Conservation (phyloP, 495 filamentous ascomycete genomes). For the Penicillium argentinense region DNA sequence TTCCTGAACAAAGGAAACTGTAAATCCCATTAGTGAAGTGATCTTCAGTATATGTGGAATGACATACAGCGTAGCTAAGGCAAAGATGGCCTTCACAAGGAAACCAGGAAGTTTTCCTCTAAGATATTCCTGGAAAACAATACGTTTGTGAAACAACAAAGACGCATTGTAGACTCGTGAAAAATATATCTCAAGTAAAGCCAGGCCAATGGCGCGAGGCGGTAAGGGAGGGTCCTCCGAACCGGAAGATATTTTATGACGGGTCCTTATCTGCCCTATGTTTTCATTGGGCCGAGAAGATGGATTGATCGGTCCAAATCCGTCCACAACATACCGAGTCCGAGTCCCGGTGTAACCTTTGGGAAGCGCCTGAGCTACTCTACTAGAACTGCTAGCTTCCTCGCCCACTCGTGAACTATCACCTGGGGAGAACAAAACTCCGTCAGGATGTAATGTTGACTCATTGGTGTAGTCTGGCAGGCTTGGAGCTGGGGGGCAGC, state of each 20-base stretch:
- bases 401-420: too few species aligned
- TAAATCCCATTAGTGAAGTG: neutral
- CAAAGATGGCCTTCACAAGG: neutral
- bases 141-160: conserved; percentile 3
- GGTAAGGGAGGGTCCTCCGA: conserved; percentile 1
- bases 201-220: conserved; percentile 1
- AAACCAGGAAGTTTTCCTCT: neutral
- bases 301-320: too few species aligned
- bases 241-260: too few species aligned
- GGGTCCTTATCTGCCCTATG: neutral
- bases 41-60: neutral
- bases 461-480: too few species aligned
- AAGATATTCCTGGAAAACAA: conserved; percentile 5
- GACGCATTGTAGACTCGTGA: conserved; percentile 6
- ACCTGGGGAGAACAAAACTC: too few species aligned
- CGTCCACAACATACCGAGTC: too few species aligned
- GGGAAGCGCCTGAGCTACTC: too few species aligned
- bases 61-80: conserved; percentile 5
- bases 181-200: conserved; percentile 8
- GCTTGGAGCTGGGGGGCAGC: too few species aligned
- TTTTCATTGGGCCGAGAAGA: neutral
- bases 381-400: too few species aligned
- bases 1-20: neutral
- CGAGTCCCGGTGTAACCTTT: too few species aligned
- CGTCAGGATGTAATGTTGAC: too few species aligned